Evolutionary conservation across 2,329 filamentous ascomycete genomes (phyloP).

Genomic region (Elsinoe necatrix): DNA sequence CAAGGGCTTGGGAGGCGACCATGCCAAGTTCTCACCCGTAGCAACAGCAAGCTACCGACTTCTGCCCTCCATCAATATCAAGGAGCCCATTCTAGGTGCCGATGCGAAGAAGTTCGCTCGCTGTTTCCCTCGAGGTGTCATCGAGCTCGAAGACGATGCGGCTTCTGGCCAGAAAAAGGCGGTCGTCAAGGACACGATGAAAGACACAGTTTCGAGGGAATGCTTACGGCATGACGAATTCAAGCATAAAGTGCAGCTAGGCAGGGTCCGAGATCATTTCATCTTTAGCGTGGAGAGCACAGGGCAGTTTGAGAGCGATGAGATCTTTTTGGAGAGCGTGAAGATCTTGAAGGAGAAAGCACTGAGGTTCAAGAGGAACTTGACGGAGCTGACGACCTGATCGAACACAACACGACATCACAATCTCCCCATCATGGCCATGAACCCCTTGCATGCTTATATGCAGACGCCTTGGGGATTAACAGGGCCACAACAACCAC

Average conservation of each 20-base stretch:
- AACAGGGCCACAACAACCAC: too few relatives aligned
- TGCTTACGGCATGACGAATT: slow-evolving; percentile 88
- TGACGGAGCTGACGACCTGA: slow-evolving; percentile 38
- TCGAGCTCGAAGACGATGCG: slow-evolving; percentile 67
- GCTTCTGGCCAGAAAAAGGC: slow-evolving; percentile 69
- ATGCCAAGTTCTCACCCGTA: slow-evolving; percentile 95
- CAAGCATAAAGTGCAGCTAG: slow-evolving; percentile 88
- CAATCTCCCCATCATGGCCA: too few relatives aligned
- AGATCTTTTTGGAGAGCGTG: slow-evolving; percentile 84
- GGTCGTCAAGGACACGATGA: slow-evolving; percentile 79
- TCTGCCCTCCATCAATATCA: slow-evolving; percentile 78
- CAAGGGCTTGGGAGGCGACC: slow-evolving; percentile 87
- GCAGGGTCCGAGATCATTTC: slow-evolving; percentile 86
- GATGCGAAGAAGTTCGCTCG: slow-evolving; percentile 83
- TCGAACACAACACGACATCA: not conserved
- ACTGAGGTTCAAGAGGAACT: slow-evolving; percentile 59
- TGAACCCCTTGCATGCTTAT: too few relatives aligned
- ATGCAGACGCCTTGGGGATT: too few relatives aligned
- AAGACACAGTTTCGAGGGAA: slow-evolving; percentile 90
- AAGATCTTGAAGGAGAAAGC: slow-evolving; percentile 82
- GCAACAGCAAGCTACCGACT: slow-evolving; percentile 90
- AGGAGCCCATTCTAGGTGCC: slow-evolving; percentile 69
- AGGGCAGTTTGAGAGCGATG: slow-evolving; percentile 89
- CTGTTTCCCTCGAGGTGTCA: slow-evolving; percentile 86
- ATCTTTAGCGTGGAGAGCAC: slow-evolving; percentile 94